Conservation (phyloP, 139 green algal species). For the Chlorella sp. region DNA sequence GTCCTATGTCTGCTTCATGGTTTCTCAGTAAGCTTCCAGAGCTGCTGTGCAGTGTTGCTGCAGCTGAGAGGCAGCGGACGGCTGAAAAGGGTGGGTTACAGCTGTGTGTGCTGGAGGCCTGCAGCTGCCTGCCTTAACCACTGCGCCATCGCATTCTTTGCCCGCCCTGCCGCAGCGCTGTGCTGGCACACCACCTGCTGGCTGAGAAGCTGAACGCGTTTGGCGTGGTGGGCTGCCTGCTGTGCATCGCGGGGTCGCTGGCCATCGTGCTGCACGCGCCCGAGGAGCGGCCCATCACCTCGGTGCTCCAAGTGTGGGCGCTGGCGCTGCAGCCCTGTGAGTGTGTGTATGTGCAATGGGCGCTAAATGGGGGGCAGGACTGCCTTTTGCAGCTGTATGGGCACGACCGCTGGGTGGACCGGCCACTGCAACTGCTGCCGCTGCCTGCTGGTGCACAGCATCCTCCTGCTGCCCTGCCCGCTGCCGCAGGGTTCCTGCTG, state of each 20-base stretch:
- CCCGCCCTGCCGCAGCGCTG: conserved; percentile 65
- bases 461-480: neutral
- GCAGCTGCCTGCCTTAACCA: conserved; percentile 1
- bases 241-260: conserved; percentile 92
- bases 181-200: conserved; percentile 93
- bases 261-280: conserved; percentile 96
- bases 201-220: conserved; percentile 94
- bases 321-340: conserved; percentile 88
- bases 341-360: too few species aligned
- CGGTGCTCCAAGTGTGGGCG: conserved; percentile 85
- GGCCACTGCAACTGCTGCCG: too few species aligned
- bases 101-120: too few species aligned
- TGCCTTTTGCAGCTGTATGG: too few species aligned
- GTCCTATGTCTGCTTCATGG: neutral
- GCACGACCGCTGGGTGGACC: too few species aligned
- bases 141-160: neutral
- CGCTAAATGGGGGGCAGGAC: too few species aligned
- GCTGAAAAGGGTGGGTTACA: too few species aligned
- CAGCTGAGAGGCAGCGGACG: neutral
- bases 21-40: too few species aligned
- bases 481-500: conserved; percentile 79
- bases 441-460: neutral
- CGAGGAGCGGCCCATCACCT: conserved; percentile 77
- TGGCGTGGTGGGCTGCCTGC: conserved; percentile 91
- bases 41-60: neutral